Evolutionary conservation across 495 filamentous ascomycete species (phyloP).

Genomic region (Tuber umbilicatum): DNA sequence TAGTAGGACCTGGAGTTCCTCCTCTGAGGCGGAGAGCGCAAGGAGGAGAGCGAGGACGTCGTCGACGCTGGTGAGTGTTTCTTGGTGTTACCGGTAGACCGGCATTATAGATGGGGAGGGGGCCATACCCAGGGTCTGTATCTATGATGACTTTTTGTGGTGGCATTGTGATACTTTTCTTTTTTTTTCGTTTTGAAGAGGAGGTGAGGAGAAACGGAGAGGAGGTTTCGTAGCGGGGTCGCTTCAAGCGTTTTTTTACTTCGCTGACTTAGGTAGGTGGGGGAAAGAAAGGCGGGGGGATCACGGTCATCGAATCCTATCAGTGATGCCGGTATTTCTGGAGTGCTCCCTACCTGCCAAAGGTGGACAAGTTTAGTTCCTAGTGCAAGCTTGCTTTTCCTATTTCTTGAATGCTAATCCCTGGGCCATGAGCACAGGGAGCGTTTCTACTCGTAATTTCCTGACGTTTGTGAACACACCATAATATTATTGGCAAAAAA

Average conservation of each 20-base stretch:
- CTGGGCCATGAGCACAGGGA: not conserved
- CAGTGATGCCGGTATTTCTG: not conserved
- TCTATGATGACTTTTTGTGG: constrained; percentile 80
- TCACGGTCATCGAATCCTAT: not conserved
- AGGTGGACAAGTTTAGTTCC: not conserved
- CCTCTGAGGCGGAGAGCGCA: constrained; percentile 70
- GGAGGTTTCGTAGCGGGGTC: not conserved
- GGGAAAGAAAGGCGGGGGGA: not conserved
- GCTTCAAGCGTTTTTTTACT: not conserved
- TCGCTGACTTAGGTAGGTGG: not conserved
- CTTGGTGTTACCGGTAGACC: constrained; percentile 8
- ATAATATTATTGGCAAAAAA: too few species aligned
- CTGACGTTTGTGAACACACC: too few species aligned
- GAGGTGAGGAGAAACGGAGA: not conserved
- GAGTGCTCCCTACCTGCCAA: not conserved
- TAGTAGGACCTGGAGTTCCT: constrained; percentile 78
- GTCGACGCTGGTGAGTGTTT: constrained; percentile 61
- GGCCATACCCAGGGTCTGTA: constrained; percentile 65
- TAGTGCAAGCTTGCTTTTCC: not conserved
- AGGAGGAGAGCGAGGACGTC: constrained; percentile 82
- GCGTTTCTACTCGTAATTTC: not conserved
- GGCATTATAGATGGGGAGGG: not conserved
- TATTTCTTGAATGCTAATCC: not conserved
- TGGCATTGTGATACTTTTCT: constrained; percentile 45
- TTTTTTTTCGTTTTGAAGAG: not conserved